Base-by-base conservation (phyloP, 2,329 filamentous ascomycete species). In the Cytospora schulzeri region DNA sequence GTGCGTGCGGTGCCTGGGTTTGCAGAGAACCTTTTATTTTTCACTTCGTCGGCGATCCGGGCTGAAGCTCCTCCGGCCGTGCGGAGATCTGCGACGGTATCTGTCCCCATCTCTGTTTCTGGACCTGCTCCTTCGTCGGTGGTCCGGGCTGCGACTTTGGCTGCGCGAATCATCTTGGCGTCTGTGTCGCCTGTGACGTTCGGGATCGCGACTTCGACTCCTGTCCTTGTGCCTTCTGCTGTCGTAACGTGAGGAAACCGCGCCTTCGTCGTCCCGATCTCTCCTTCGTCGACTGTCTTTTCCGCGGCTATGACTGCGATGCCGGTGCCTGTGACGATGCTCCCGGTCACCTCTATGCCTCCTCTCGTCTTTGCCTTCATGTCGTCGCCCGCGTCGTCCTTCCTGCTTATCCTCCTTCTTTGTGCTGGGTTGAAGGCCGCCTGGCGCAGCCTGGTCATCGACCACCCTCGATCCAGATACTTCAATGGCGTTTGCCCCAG, bases 401-500 rank as follows among this genome's bases (percentile, higher is more conserved):
- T 63, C 65, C 15, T 71, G 68, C 54, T 65, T 68, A 5, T 67
- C 41, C 54, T 64, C 69, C 56, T 53, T 66, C 66, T 57, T 64
- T 63, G 45, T 66, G 38, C 8, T 41, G 65, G 53, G 55, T 61
- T 41, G 62, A 22, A 53, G 77, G 28, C 75, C 79, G 60, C 75
- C 80, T 35, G 62, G 68, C 64, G 53, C 61, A 5, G 56, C 62
- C 8, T 70, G 70, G 0, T 75, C 72, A 0, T 73, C 76, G 14
- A 77, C 69, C 8, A 76, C 71, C 64, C 78, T 75, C 60, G 76
- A 75, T 1, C 69, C 71, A 5, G 79, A 83, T 31, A 90, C 83
- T 50, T 87, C 89, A 14, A 96, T 76, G 0, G 91, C 85, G 74
- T 95, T 96, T 3, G 84, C 83, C 4, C 83, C 85, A 1, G 83